phyloP scores from a whole-genome alignment of 1,284 basidiomycete genomes.

The Cutaneotrichosporon cyanovorans region DNA sequence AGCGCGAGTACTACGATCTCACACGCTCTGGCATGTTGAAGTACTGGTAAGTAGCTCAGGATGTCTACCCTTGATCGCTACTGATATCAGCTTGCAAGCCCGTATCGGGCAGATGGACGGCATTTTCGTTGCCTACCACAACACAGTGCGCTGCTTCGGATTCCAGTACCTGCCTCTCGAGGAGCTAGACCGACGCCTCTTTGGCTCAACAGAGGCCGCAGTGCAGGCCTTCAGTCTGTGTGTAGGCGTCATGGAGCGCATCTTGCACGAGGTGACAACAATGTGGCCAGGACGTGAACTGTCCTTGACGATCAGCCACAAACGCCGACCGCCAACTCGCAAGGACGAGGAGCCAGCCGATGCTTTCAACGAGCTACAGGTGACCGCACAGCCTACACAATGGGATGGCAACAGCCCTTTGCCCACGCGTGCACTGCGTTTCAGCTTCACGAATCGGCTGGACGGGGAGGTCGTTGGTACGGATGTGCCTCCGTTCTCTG shows the following conservation, averaged over 20 bases:
- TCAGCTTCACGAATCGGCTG: slow-evolving; percentile 44
- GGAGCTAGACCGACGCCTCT: slow-evolving; percentile 80
- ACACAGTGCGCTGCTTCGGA: slow-evolving; percentile 78
- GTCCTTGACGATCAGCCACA: slow-evolving; percentile 2
- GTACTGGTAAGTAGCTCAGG: slow-evolving; percentile 57
- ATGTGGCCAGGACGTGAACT: slow-evolving; percentile 57
- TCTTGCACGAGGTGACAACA: slow-evolving; percentile 57
- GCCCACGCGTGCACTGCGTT: slow-evolving; percentile 49
- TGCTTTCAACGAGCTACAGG: slow-evolving; percentile 43
- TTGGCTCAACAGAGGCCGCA: slow-evolving; percentile 59
- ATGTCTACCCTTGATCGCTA: too few species aligned
- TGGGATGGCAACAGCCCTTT: slow-evolving; percentile 44
- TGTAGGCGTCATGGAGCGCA: slow-evolving; percentile 62
- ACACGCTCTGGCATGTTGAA: slow-evolving; percentile 90
- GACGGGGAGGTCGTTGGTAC: slow-evolving; percentile 30
- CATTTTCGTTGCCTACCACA: slow-evolving; percentile 90
- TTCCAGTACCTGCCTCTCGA: slow-evolving; percentile 83
- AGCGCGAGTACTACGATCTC: slow-evolving; percentile 85
- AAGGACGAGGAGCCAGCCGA: slow-evolving; percentile 49
- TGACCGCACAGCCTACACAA: slow-evolving; percentile 58
- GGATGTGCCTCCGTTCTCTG: slow-evolving; percentile 24
- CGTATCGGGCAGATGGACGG: slow-evolving; percentile 98
- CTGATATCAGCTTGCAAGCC: slow-evolving; percentile 67
- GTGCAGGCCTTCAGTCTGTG: slow-evolving; percentile 71
- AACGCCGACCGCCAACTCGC: neutral